Percentiles rank a stretch among this genome's conserved stretches.
These are phyloP conservation scores for Salix suchowensis DNA, from an alignment of 345 rosid species.

Conservation along the genomic window DNA sequence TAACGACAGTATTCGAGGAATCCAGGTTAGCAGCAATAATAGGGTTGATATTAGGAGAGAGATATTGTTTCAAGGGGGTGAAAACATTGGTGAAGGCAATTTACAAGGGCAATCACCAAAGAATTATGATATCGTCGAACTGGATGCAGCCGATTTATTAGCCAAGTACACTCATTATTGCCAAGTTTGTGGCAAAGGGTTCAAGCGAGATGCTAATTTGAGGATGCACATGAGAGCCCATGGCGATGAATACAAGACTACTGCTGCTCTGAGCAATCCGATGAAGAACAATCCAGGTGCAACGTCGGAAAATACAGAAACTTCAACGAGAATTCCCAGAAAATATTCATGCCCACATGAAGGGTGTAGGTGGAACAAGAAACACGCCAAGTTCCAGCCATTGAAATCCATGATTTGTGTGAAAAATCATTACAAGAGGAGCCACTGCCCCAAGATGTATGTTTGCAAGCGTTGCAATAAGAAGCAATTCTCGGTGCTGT, in stretches of 20 bases:
- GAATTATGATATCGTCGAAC: conserved; percentile 48
- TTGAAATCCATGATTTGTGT: conserved; percentile 78
- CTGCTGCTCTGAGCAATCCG: conserved; percentile 61
- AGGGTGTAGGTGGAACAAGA: conserved; percentile 85
- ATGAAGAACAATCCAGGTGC: conserved; percentile 20
- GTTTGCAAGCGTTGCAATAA: conserved; percentile 70
- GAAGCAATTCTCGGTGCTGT: conserved; percentile 83
- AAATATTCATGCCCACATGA: conserved; percentile 81
- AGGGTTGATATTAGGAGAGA: not conserved
- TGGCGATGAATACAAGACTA: conserved; percentile 78
- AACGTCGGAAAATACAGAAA: not conserved
- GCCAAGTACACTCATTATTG: conserved; percentile 90
- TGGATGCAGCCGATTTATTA: conserved; percentile 53
- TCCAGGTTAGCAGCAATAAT: not conserved
- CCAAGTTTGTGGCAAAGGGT: conserved; percentile 78
- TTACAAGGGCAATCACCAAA: not conserved
- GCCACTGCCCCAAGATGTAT: conserved; percentile 90
- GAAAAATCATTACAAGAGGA: conserved; percentile 92
- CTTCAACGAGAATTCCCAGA: conserved; percentile 18
- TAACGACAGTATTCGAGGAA: not conserved
- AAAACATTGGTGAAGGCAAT: conserved; percentile 4
- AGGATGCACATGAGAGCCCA: conserved; percentile 99
- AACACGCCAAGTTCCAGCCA: conserved; percentile 80
- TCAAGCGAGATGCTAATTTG: conserved; percentile 82
- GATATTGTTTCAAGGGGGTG: not conserved